Base-by-base conservation (phyloP, 345 rosid genomes). In the Sonneratia alba region DNA sequence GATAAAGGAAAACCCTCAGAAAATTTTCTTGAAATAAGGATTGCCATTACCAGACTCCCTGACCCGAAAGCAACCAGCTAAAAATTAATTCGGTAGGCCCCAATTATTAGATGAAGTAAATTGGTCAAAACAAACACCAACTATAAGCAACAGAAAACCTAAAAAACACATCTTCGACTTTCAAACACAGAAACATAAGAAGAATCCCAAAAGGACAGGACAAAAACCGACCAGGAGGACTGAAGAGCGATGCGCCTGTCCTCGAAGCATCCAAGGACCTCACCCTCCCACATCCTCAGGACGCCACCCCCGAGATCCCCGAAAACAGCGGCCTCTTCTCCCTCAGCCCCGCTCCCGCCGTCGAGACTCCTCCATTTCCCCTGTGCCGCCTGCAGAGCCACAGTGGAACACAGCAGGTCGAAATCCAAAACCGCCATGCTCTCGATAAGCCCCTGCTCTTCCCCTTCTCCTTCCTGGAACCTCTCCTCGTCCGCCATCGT, bases 201-300 rank as follows among this genome's bases (percentile, higher is more conserved):
- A 61, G 66, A 63, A 49, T 22, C 7, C 36, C 6, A 18, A 34
- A 51, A 67, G 56, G 49, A 0, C 67, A 42, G 4, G 70, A 13
- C 55, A 24, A 19, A 40, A n/a, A 75, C 82, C 32, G 22, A 94
- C 98, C 95, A 91, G 65, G 87, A 70, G 45, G 98, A 88, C 86
- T 94, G 84, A 64, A 87, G 75, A 73, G 96, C 91, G 72, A 91
- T 69, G 40, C 84, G 91, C 77, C 88, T 91, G 82, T 94, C 91
- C 48, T 90, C 91, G 57, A 86, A 80, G 83, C 89, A 90, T 79
- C 86, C 96, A 69, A 87, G 85, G 24, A 90, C 86, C 72, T 85
- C 92, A 51, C 96, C 96, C 85, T 94, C 98, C 98, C 98, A 94
- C 88, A 94, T 82, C 80, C 98, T 85, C 2, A 91, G 88, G 67